Percentiles rank a stretch among this genome's conserved stretches.
phyloP scores from a whole-genome alignment of 169 alveolate genomes.

The Cryptosporidium tyzzeri region DNA sequence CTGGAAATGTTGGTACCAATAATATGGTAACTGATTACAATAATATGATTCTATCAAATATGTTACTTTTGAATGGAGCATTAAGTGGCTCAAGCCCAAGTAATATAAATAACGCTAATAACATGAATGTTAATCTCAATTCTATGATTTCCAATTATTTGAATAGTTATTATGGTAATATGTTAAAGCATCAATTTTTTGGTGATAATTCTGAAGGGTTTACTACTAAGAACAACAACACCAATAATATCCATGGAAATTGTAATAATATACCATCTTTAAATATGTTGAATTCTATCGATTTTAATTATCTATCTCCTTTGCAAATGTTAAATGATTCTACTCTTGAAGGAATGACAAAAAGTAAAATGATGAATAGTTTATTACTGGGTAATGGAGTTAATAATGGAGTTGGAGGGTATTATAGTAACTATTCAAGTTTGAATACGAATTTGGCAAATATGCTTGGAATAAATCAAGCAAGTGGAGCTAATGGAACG shows the following conservation, averaged over 20 bases:
- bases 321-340: neutral
- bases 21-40: neutral
- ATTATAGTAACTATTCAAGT: neutral
- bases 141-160: constrained; percentile 9
- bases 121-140: neutral
- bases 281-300: neutral
- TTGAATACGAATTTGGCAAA: neutral
- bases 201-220: neutral
- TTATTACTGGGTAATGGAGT: neutral
- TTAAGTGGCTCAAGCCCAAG: neutral
- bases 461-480: neutral
- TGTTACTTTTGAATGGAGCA: neutral
- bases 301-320: neutral
- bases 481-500: neutral
- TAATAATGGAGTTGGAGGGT: neutral
- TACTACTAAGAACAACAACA: neutral
- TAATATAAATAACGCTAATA: neutral
- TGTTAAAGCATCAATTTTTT: neutral
- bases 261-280: neutral
- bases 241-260: neutral
- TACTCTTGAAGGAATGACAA: neutral
- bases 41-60: neutral
- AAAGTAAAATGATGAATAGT: neutral
- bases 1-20: neutral
- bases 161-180: neutral